phyloP scores from a whole-genome alignment of 2,329 filamentous ascomycete genomes.

The Calonectria pseudoreteaudii region DNA sequence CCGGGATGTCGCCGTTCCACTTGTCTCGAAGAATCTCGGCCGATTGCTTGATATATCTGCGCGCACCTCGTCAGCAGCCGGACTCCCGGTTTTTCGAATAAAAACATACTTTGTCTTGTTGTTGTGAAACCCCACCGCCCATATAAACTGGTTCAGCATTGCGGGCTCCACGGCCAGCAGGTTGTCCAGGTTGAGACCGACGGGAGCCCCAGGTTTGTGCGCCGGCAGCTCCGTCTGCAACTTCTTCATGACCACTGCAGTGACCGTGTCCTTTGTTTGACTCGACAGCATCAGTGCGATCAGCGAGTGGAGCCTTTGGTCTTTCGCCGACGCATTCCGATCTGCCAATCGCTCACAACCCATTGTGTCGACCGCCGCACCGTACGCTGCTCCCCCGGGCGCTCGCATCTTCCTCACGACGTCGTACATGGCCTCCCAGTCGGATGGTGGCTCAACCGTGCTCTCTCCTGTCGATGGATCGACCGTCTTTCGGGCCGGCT shows the following conservation, averaged over 20 bases:
- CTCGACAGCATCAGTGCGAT: conserved; percentile 90
- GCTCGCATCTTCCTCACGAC: conserved; percentile 81
- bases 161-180: conserved; percentile 78
- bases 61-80: conserved; percentile 27
- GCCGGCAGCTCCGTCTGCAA: conserved; percentile 80
- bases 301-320: conserved; percentile 86
- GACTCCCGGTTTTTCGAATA: neutral
- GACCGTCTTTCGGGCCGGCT: conserved; percentile 59
- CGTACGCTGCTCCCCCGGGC: conserved; percentile 64
- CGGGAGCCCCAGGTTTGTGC: conserved; percentile 54
- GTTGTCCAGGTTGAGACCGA: conserved; percentile 78
- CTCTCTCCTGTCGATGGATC: conserved; percentile 55
- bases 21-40: conserved; percentile 79
- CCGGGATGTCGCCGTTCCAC: conserved; percentile 81
- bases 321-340: conserved; percentile 59
- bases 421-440: conserved; percentile 88
- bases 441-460: conserved; percentile 70
- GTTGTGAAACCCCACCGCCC: conserved; percentile 92
- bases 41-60: conserved; percentile 75
- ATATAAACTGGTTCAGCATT: conserved; percentile 78
- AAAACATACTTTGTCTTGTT: conserved; percentile 78
- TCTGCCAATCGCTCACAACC: conserved; percentile 85
- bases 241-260: conserved; percentile 82
- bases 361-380: conserved; percentile 97
- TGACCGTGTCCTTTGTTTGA: conserved; percentile 94